Percentiles rank a stretch among this genome's conserved stretches.
These are phyloP conservation scores for Nemania diffusa DNA, from an alignment of 2,329 filamentous ascomycete genomes.

Conservation along the genomic window DNA sequence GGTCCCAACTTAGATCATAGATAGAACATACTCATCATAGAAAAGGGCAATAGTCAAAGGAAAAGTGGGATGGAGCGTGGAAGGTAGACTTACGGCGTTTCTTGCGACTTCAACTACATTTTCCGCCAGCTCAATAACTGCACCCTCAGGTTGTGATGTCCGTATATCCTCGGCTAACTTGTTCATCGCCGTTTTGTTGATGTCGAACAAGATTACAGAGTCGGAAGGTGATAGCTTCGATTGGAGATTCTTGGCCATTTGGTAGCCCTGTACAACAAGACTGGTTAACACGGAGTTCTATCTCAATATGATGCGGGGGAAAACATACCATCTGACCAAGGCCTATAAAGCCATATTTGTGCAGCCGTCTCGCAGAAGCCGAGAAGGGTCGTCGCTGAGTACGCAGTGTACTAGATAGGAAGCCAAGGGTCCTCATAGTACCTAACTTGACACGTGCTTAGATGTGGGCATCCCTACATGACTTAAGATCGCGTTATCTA, in stretches of 20 bases:
- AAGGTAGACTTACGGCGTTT: constrained; percentile 59
- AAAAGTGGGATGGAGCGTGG: constrained; percentile 35
- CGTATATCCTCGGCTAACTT: constrained; percentile 60
- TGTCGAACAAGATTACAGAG: constrained; percentile 65
- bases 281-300: constrained; percentile 18
- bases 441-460: constrained; percentile 2
- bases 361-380: constrained; percentile 57
- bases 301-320: not conserved
- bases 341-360: constrained; percentile 69
- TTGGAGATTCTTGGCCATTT: constrained; percentile 72
- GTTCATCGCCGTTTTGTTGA: constrained; percentile 62
- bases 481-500: too few species aligned
- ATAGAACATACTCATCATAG: constrained; percentile 55
- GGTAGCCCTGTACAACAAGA: constrained; percentile 60
- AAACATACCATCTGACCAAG: constrained; percentile 68
- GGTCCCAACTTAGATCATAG: constrained; percentile 80
- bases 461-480: constrained; percentile 24
- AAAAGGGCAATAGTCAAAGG: constrained; percentile 34
- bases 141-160: constrained; percentile 56
- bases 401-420: constrained; percentile 52
- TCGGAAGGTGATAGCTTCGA: constrained; percentile 64
- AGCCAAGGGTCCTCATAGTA: constrained; percentile 56
- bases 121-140: constrained; percentile 57
- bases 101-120: constrained; percentile 61
- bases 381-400: constrained; percentile 62